These are phyloP conservation scores for Podospora bellae-mahoneyi DNA, from an alignment of 495 filamentous ascomycete genomes.

Conservation along the genomic window DNA sequence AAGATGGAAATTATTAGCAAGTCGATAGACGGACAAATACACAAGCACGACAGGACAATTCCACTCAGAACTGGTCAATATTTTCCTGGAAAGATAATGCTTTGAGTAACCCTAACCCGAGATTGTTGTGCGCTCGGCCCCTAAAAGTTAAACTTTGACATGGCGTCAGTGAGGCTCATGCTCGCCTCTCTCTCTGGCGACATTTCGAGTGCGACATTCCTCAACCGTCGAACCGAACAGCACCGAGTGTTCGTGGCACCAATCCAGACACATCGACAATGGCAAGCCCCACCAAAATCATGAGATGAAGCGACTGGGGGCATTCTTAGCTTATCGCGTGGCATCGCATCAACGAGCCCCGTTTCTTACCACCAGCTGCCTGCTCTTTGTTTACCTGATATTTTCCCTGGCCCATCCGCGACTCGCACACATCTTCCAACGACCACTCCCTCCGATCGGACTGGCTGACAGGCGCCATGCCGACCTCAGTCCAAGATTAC, in stretches of 20 bases:
- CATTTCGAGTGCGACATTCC: not conserved
- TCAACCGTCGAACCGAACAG: not conserved
- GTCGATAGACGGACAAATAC: not conserved
- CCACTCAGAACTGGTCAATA: not conserved
- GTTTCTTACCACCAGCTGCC: not conserved
- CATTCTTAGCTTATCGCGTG: not conserved
- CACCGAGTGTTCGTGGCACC: not conserved
- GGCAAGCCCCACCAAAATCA: not conserved
- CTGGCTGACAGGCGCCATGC: not conserved
- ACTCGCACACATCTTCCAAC: not conserved
- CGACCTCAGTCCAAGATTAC: constrained; percentile 1
- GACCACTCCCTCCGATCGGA: not conserved
- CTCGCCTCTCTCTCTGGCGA: not conserved
- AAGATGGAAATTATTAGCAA: not conserved
- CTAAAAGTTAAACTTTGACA: not conserved
- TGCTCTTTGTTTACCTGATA: not conserved
- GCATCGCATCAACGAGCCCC: not conserved
- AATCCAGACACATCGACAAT: not conserved
- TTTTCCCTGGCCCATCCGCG: not conserved
- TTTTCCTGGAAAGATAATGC: too few species aligned
- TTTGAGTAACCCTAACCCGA: not conserved
- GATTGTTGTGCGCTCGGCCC: too few species aligned
- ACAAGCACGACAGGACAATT: not conserved
- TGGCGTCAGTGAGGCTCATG: not conserved
- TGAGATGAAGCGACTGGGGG: not conserved